phyloP scores from a whole-genome alignment of 2,329 filamentous ascomycete genomes.

The Microsporum audouinii region DNA sequence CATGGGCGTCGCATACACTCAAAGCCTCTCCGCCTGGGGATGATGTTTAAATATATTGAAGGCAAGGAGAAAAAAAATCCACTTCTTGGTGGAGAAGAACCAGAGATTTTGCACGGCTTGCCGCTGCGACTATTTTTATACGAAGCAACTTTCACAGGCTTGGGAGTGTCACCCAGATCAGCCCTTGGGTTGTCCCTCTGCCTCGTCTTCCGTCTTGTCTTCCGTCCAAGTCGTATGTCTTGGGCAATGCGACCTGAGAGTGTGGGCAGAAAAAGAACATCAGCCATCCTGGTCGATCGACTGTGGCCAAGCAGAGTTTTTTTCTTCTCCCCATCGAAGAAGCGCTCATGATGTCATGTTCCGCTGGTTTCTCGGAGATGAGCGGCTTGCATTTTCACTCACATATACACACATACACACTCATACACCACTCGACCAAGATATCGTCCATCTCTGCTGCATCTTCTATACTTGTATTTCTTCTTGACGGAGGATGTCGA shows the following conservation, averaged over 20 bases:
- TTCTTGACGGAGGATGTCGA: too few relatives aligned
- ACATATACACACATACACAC: too few relatives aligned
- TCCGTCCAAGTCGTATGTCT: too few relatives aligned
- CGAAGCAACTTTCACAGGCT: neutral
- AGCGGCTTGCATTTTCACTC: slow-evolving; percentile 1
- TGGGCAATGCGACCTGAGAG: neutral
- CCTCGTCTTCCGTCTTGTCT: neutral
- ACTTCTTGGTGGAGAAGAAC: neutral
- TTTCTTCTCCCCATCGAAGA: neutral
- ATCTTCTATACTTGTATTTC: too few relatives aligned
- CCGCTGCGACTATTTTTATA: neutral
- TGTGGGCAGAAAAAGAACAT: neutral
- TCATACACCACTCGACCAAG: too few relatives aligned
- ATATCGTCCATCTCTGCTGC: too few relatives aligned
- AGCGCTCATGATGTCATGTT: neutral
- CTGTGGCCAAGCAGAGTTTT: neutral
- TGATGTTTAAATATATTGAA: neutral
- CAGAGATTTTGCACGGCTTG: neutral
- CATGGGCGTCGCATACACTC: neutral
- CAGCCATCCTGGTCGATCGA: neutral
- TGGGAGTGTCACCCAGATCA: neutral
- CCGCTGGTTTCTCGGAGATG: neutral
- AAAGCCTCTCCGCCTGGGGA: neutral
- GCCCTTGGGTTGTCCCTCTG: neutral
- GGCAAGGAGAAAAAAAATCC: neutral